These are phyloP conservation scores for Dianthus caryophyllus DNA, from an alignment of 148 eudicot genomes.

Conservation along the genomic window DNA sequence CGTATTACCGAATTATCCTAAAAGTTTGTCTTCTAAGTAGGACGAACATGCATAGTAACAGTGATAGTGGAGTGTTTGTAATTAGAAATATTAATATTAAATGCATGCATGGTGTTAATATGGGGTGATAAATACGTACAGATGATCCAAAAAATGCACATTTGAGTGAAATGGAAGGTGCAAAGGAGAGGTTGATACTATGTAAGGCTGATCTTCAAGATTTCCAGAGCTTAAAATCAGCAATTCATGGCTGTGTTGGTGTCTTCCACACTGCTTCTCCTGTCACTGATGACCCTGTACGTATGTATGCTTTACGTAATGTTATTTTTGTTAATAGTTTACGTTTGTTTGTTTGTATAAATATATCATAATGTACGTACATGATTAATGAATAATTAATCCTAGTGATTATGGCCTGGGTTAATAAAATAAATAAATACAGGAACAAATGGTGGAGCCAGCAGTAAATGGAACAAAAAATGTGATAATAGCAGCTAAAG, in stretches of 20 bases:
- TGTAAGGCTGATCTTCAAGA: conserved; percentile 81
- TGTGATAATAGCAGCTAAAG: conserved; percentile 74
- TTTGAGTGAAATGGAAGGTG: conserved; percentile 83
- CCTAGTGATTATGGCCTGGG: neutral
- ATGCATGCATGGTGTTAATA: neutral
- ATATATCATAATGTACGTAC: too few relatives aligned
- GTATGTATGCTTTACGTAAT: neutral
- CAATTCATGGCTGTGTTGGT: conserved; percentile 78
- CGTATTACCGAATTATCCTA: too few relatives aligned
- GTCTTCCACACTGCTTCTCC: conserved; percentile 97
- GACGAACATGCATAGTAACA: too few relatives aligned
- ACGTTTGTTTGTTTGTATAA: too few relatives aligned
- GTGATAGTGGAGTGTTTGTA: too few relatives aligned
- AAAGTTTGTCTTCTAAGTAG: too few relatives aligned
- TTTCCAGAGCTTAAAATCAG: conserved; percentile 62
- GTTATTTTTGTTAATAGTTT: too few relatives aligned
- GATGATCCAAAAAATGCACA: conserved; percentile 87
- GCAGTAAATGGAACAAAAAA: conserved; percentile 78
- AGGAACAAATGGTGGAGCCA: conserved; percentile 99
- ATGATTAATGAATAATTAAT: too few relatives aligned
- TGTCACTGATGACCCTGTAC: conserved; percentile 88
- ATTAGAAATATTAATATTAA: too few relatives aligned
- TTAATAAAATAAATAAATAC: conserved; percentile 1
- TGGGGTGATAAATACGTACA: conserved; percentile 27
- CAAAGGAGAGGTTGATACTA: conserved; percentile 66